A percentile compares a stretch with the other conserved stretches of the same genome.
Conservation (phyloP, 306 rosid species). For the Quercus agrifolia region DNA sequence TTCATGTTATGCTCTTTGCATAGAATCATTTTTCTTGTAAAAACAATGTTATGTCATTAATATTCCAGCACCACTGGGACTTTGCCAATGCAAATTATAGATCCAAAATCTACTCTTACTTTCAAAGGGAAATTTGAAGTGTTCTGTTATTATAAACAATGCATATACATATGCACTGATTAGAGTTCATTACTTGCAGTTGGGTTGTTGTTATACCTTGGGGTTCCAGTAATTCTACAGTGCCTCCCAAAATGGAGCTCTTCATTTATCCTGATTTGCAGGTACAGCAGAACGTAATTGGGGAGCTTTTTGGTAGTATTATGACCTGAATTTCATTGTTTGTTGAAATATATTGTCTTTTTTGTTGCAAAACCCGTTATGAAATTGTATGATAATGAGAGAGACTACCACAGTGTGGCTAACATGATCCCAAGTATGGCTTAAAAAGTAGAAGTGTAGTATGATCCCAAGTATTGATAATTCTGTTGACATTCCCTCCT, state of each 20-base stretch:
- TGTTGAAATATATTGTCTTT: background rate
- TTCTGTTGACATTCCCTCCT: background rate
- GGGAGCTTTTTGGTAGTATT: background rate
- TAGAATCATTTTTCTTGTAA: background rate
- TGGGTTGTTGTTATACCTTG: conserved; percentile 25
- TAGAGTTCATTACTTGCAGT: conserved; percentile 1
- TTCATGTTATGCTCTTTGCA: background rate
- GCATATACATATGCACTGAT: background rate
- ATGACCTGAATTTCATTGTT: background rate
- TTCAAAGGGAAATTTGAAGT: background rate
- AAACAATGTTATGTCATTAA: background rate
- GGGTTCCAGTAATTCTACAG: background rate
- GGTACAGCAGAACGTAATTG: background rate
- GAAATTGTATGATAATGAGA: background rate
- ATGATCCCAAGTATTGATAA: background rate
- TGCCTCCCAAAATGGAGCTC: conserved; percentile 22
- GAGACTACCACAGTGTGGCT: background rate
- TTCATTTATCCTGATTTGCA: conserved; percentile 1
- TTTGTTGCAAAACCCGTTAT: background rate
- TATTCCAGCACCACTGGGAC: background rate
- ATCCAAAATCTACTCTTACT: background rate
- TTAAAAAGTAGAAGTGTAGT: background rate
- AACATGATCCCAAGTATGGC: background rate
- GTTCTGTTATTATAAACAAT: background rate
- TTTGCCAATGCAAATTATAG: background rate